Base-by-base conservation (phyloP, 768 basidiomycete genomes). In the Amanita phalloides region DNA sequence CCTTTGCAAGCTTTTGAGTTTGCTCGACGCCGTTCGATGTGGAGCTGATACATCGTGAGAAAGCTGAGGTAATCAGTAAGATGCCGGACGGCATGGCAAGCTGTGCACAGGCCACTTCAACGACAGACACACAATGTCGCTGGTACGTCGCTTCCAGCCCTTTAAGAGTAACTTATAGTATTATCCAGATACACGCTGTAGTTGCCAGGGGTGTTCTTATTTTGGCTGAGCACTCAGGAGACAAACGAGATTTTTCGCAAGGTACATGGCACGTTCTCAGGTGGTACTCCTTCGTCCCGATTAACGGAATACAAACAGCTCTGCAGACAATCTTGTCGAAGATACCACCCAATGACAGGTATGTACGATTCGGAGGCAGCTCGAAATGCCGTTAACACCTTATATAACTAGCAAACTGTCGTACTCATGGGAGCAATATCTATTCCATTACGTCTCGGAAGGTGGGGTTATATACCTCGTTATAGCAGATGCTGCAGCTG, bases 381-480 rank as follows among this genome's bases (percentile, higher is more conserved):
- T 32, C 32, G 32, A 11, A 32, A 32, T 32, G 32, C 11, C 32
- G 32, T 11, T 7, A 33, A 33, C 33, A 33, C 13, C 33, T 25
- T 37, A 17, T 17, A 17, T 17, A 30, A 6, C 38, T 38, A 86
- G 83, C 70, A 87, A 87, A 66, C 71, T 85, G 52, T 83, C 83
- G 51, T 90, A 92, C 74, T 88, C 86, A 53, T 91, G 89, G 90
- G 90, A 90, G 60, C 84, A 93, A 68, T 94, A 87, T 61, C 74
- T 94, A 8, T 94, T 97, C 61, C 93, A 97, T 68, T 96, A 97
- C 67, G 77, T 95, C 57, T 88, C 90, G 4, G 90, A 91, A 56
- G 84, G 82, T 14, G 90, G 90, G 0, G 82, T 89, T 63, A 83
- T 84, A 35, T 94, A 86, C 66, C 77, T 98, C 21, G 89, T 93